These are phyloP conservation scores for Penicillium sp. DNA, from an alignment of 2,329 filamentous ascomycete genomes.

Conservation along the genomic window DNA sequence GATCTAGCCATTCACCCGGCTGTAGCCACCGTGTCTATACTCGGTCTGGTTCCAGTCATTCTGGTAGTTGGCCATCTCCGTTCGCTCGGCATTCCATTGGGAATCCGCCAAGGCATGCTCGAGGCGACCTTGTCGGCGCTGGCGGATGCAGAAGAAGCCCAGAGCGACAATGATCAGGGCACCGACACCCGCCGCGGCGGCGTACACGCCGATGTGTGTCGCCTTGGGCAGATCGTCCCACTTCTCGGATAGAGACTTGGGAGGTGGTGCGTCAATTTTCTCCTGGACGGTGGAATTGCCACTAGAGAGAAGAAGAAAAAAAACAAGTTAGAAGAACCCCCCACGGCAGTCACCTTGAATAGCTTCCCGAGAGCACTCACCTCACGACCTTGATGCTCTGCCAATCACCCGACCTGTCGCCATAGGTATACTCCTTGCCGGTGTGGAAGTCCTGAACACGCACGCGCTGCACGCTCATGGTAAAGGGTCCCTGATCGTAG, in stretches of 20 bases:
- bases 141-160: slow-evolving; percentile 45
- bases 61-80: slow-evolving; percentile 36
- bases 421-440: slow-evolving; percentile 61
- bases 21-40: slow-evolving; percentile 28
- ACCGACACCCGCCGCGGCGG: slow-evolving; percentile 32
- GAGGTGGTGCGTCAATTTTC: slow-evolving; percentile 31
- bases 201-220: slow-evolving; percentile 46
- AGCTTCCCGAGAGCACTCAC: slow-evolving; percentile 24
- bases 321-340: too few species aligned
- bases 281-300: slow-evolving; percentile 55
- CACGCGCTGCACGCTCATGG: slow-evolving; percentile 64
- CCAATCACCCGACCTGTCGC: slow-evolving; percentile 56
- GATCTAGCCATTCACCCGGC: slow-evolving; percentile 18
- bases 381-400: slow-evolving; percentile 56
- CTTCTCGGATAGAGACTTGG: slow-evolving; percentile 34
- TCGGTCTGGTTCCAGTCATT: slow-evolving; percentile 35
- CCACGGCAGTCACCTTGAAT: slow-evolving; percentile 3
- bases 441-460: slow-evolving; percentile 54
- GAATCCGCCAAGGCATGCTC: slow-evolving; percentile 45
- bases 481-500: slow-evolving; percentile 61
- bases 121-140: slow-evolving; percentile 45
- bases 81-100: slow-evolving; percentile 39
- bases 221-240: slow-evolving; percentile 41
- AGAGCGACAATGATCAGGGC: slow-evolving; percentile 31
- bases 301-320: slow-evolving; percentile 42